Base-by-base conservation (phyloP, 2,329 filamentous ascomycete species). In the Xylariaceae sp. region DNA sequence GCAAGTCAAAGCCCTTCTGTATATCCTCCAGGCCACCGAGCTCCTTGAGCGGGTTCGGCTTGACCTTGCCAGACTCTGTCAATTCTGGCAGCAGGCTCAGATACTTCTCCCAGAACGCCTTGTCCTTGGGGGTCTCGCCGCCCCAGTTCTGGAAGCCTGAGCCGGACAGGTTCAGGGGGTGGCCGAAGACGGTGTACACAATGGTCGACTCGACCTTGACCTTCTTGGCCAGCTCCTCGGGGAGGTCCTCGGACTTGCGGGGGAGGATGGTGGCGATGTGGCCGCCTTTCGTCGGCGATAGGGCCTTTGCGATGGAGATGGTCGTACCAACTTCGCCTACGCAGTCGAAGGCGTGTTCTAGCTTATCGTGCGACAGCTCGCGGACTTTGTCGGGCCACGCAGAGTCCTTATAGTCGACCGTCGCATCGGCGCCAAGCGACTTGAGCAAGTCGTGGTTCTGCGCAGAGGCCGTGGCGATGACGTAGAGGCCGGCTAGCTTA, bases 331-430 rank as follows among this genome's bases (percentile, higher is more conserved):
- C 45, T 41, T 59, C 54, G 2, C 48, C 29, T 16, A 61, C 50
- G 43, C 51, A 55, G 44, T 60, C 59, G 16, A 61, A 49, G 0
- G 54, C 57, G 30, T 57, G 43, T 42, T 51, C 43, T 6, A 61
- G 51, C 1, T 72, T 72, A 48, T 81, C 77, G 0, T 79, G 79
- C 4, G 74, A 79, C 27, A 88, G 54, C 48, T 73, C 73, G 62
- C 81, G 80, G 17, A 87, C 81, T 47, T 77, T 62, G 4, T 63
- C 63, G 12, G 67, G 61, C 59, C 73, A 68, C 18, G 67, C 61
- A 4, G 64, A 56, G 28, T 75, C 63, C 4, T 66, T 68, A 54
- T 59, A 59, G 35, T 59, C 54, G n/a, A 59, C 38, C 4, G 49
- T 47, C 12, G 44, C 52, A 19, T 59, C 54, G 4, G 50, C 54